Percentiles rank a stretch among this genome's conserved stretches.
Evolutionary conservation across 1,139 yeast species (phyloP).

Genomic region (Nakaseomyces delphensis): DNA sequence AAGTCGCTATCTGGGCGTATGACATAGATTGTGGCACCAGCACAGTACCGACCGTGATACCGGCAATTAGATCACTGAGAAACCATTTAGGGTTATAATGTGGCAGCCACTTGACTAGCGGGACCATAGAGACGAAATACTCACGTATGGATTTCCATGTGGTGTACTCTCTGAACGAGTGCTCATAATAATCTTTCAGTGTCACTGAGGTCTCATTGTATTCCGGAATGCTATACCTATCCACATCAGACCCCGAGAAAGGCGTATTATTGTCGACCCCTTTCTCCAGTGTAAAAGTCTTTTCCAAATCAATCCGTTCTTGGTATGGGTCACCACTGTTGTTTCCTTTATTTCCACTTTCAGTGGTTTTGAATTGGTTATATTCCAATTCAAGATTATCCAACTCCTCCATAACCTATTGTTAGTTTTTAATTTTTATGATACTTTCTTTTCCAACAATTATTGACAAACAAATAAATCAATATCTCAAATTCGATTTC

Average conservation of each 20-base stretch:
- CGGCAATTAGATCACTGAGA: slow-evolving; percentile 78
- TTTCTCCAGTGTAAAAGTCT: slow-evolving; percentile 3
- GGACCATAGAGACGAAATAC: slow-evolving; percentile 62
- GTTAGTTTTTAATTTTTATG: neutral
- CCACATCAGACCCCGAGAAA: neutral
- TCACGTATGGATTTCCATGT: slow-evolving; percentile 16
- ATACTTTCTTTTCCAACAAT: too few relatives aligned
- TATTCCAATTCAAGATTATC: slow-evolving; percentile 27
- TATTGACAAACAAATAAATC: too few relatives aligned
- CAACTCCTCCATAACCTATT: slow-evolving; percentile 9
- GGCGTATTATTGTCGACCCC: slow-evolving; percentile 5
- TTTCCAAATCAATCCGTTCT: neutral
- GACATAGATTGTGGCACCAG: slow-evolving; percentile 95
- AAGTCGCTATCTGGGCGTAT: slow-evolving; percentile 78
- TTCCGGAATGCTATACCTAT: slow-evolving; percentile 13
- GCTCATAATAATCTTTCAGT: slow-evolving; percentile 21
- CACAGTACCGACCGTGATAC: slow-evolving; percentile 87
- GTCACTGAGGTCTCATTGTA: slow-evolving; percentile 21
- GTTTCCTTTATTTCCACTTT: slow-evolving; percentile 6
- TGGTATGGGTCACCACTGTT: neutral
- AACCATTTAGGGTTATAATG: slow-evolving; percentile 78
- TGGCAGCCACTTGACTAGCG: slow-evolving; percentile 71
- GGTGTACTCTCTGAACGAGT: slow-evolving; percentile 15
- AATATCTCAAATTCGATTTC: too few relatives aligned
- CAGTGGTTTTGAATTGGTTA: slow-evolving; percentile 22